Conservation (phyloP, 805 yeast genomes). For the Tetrapisispora nanseiensis region DNA sequence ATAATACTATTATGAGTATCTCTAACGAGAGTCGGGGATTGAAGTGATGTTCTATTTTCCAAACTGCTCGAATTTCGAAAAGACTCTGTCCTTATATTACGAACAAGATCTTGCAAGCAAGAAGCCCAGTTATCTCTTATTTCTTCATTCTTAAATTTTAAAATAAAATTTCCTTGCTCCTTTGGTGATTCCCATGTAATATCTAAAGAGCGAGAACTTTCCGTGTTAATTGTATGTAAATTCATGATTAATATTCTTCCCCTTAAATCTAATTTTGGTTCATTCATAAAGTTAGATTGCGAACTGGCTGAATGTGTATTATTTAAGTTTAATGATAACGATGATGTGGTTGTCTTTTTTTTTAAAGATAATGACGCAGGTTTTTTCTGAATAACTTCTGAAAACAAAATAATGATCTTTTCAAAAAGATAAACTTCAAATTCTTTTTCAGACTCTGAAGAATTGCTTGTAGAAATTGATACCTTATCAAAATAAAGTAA, state of each 20-base stretch:
- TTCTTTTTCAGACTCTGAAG: slow-evolving; percentile 64
- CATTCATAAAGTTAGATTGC: slow-evolving; percentile 11
- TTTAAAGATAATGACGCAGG: slow-evolving; percentile 36
- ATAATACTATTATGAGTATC: slow-evolving; percentile 23
- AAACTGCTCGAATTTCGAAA: slow-evolving; percentile 23
- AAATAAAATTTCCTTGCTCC: slow-evolving; percentile 77
- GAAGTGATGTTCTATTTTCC: slow-evolving; percentile 18
- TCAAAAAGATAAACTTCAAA: slow-evolving; percentile 87
- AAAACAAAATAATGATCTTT: slow-evolving; percentile 51
- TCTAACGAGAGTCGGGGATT: slow-evolving; percentile 6
- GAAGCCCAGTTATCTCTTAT: slow-evolving; percentile 71
- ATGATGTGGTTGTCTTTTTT: slow-evolving; percentile 28
- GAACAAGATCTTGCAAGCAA: slow-evolving; percentile 38
- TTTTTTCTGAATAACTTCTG: slow-evolving; percentile 45
- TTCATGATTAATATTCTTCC: slow-evolving; percentile 78
- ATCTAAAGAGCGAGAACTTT: slow-evolving; percentile 48
- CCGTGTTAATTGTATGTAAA: slow-evolving; percentile 37
- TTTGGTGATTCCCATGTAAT: slow-evolving; percentile 77
- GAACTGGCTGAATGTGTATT: slow-evolving; percentile 7
- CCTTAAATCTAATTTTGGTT: slow-evolving; percentile 48
- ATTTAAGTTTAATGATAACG: slow-evolving; percentile 10
- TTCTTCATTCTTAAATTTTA: slow-evolving; percentile 79
- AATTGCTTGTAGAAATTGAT: slow-evolving; percentile 35
- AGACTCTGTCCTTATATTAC: slow-evolving; percentile 27
- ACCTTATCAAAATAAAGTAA: slow-evolving; percentile 66